These are phyloP conservation scores for Ceratocystis alfenasii DNA, from an alignment of 2,329 filamentous ascomycete species.

Conservation along the genomic window DNA sequence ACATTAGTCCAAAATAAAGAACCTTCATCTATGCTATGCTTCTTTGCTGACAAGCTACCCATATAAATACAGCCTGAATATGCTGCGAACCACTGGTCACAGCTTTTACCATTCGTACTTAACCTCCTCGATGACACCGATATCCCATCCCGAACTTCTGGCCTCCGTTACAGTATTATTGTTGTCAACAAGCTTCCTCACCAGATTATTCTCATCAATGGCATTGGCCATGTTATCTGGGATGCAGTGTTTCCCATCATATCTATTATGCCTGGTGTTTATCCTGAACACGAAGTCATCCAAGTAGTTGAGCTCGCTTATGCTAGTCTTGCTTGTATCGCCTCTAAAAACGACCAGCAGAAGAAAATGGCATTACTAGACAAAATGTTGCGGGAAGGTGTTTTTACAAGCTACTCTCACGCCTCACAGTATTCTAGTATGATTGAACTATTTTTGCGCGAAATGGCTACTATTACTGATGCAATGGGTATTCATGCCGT, in stretches of 20 bases:
- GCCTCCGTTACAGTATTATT: slow-evolving; percentile 40
- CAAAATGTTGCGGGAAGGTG: slow-evolving; percentile 43
- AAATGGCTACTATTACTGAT: slow-evolving; percentile 39
- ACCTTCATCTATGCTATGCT: background rate
- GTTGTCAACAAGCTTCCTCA: slow-evolving; percentile 46
- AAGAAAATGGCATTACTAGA: slow-evolving; percentile 37
- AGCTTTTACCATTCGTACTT: slow-evolving; percentile 58
- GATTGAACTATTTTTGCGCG: slow-evolving; percentile 42
- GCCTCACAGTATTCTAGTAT: slow-evolving; percentile 47
- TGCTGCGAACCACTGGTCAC: slow-evolving; percentile 50
- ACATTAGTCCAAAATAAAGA: background rate
- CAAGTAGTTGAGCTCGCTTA: slow-evolving; percentile 54
- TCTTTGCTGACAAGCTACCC: background rate
- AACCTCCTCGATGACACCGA: slow-evolving; percentile 55
- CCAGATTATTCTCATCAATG: slow-evolving; percentile 46
- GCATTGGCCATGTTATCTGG: slow-evolving; percentile 56
- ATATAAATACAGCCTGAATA: slow-evolving; percentile 30
- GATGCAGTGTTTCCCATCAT: slow-evolving; percentile 59
- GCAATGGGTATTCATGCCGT: slow-evolving; percentile 50
- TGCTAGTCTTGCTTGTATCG: slow-evolving; percentile 43
- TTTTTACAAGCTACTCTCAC: slow-evolving; percentile 46
- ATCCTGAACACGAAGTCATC: slow-evolving; percentile 58
- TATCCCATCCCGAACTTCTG: slow-evolving; percentile 40
- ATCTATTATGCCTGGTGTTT: slow-evolving; percentile 65
- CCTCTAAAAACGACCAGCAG: slow-evolving; percentile 26